Evolutionary conservation across 2,329 filamentous ascomycete species (phyloP).

Genomic region (Fusarium mexicanum): DNA sequence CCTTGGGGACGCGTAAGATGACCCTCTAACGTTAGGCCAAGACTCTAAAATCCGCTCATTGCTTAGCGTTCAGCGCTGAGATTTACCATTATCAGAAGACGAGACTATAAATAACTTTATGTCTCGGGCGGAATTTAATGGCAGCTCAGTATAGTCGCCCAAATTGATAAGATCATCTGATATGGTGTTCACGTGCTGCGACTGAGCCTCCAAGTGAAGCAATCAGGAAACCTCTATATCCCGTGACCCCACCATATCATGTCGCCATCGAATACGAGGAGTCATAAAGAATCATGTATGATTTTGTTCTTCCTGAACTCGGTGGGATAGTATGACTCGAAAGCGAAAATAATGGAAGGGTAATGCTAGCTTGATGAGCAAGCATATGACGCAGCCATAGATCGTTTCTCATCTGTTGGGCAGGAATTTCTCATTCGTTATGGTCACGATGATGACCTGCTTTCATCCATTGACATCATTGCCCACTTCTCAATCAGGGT

Average conservation of each 20-base stretch:
- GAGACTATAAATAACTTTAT: background rate
- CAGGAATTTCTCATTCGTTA: background rate
- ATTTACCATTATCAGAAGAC: background rate
- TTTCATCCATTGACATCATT: background rate
- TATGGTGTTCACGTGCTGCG: background rate
- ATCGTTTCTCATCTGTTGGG: too few species aligned
- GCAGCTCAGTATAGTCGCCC: too few species aligned
- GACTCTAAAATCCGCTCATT: background rate
- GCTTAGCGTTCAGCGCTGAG: background rate
- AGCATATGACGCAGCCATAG: too few species aligned
- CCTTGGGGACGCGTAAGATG: constrained; percentile 10
- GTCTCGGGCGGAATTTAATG: background rate
- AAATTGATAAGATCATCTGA: background rate
- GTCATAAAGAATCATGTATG: background rate
- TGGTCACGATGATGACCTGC: background rate
- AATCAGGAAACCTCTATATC: background rate
- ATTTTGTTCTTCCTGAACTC: background rate
- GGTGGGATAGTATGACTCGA: background rate
- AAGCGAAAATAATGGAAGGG: background rate
- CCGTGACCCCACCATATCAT: background rate
- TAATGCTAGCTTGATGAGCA: background rate
- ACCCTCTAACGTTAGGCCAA: background rate
- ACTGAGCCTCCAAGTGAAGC: background rate
- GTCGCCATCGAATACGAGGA: background rate
- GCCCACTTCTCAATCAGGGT: background rate